These are phyloP conservation scores for Aeschynomene evenia DNA, from an alignment of 306 rosid species.

Conservation along the genomic window DNA sequence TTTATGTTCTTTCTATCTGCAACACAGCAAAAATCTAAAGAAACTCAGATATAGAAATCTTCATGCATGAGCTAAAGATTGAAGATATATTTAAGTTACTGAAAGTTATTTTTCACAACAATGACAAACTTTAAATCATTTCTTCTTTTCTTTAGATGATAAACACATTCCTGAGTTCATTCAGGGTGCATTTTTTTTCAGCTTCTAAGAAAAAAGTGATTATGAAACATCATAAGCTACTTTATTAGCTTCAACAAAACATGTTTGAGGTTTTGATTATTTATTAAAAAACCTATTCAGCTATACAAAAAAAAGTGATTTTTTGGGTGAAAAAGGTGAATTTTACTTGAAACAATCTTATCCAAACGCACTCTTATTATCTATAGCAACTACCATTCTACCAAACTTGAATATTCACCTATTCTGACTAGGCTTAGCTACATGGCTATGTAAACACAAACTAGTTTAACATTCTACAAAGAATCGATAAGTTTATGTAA, in stretches of 20 bases:
- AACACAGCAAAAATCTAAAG: neutral
- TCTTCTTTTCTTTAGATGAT: neutral
- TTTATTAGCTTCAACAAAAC: too few species aligned
- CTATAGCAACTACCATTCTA: neutral
- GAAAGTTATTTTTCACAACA: neutral
- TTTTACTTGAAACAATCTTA: too few species aligned
- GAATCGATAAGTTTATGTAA: neutral
- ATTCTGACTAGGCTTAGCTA: neutral
- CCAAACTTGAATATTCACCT: neutral
- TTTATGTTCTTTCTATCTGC: neutral
- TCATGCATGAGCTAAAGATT: neutral
- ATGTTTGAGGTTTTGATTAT: too few species aligned
- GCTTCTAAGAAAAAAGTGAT: too few species aligned
- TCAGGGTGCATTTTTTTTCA: too few species aligned
- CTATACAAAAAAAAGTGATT: too few species aligned
- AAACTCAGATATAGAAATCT: neutral
- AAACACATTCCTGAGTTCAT: neutral
- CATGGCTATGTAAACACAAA: conserved; percentile 9
- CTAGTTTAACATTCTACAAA: neutral
- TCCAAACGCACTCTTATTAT: too few species aligned
- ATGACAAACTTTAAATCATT: neutral
- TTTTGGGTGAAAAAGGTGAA: too few species aligned
- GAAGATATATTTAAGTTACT: neutral
- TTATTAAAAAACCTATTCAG: too few species aligned
- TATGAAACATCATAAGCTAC: too few species aligned